A percentile compares a stretch with the other conserved stretches of the same genome.
Evolutionary conservation across 2,329 filamentous ascomycete species (phyloP).

Genomic region (Boeremia exigua): DNA sequence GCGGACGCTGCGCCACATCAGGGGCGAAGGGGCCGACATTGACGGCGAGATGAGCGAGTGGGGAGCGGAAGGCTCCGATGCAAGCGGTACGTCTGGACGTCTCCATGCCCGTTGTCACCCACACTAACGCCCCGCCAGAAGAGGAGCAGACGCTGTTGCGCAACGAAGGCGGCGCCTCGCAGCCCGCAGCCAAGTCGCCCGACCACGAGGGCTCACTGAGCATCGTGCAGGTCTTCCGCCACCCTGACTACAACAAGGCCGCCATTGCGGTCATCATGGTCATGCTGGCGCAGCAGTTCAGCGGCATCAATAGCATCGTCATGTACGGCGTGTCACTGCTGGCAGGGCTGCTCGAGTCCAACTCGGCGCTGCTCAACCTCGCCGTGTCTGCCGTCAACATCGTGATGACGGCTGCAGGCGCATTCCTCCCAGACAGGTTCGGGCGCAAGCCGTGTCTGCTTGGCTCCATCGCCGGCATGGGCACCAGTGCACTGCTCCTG

Average conservation of each 20-base stretch:
- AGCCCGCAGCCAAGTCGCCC: conserved; percentile 29
- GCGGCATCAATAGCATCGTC: conserved; percentile 92
- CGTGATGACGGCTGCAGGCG: conserved; percentile 77
- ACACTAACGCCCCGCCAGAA: conserved; percentile 42
- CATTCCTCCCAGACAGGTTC: conserved; percentile 84
- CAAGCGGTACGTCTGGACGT: conserved; percentile 31
- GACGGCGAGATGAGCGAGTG: conserved; percentile 71
- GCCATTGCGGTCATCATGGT: conserved; percentile 89
- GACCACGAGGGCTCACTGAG: conserved; percentile 48
- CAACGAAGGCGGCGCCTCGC: conserved; percentile 42
- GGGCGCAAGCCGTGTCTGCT: conserved; percentile 87
- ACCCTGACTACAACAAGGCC: conserved; percentile 76
- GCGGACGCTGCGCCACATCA: conserved; percentile 73
- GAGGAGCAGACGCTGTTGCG: conserved; percentile 76
- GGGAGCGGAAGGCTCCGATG: conserved; percentile 42
- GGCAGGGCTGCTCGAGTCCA: conserved; percentile 78
- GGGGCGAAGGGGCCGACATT: conserved; percentile 72
- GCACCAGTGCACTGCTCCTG: conserved; percentile 75
- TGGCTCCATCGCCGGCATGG: conserved; percentile 83
- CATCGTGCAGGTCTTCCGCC: conserved; percentile 64
- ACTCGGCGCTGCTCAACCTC: conserved; percentile 84
- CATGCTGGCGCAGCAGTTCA: conserved; percentile 92
- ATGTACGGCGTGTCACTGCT: conserved; percentile 98
- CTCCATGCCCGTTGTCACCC: background rate
- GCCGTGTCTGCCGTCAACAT: conserved; percentile 87